These are phyloP conservation scores for Citrullus amarus DNA, from an alignment of 306 rosid species.

Conservation along the genomic window DNA sequence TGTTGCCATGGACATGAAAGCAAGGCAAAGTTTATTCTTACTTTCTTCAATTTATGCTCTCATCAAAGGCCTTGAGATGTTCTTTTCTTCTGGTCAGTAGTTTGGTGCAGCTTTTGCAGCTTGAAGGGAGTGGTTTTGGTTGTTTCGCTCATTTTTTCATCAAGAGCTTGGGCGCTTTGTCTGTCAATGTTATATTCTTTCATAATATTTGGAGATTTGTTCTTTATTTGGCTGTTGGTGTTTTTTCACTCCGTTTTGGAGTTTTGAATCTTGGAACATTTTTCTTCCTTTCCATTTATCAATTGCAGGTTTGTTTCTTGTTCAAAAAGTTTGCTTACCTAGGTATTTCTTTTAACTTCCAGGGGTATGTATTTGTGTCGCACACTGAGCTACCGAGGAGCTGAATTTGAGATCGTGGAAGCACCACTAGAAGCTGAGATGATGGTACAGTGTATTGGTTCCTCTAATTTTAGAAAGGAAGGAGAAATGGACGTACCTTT, in stretches of 20 bases:
- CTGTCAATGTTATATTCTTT: background rate
- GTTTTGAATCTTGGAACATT: background rate
- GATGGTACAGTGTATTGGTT: constrained; percentile 52
- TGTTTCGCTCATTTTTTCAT: background rate
- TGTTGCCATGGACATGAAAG: constrained; percentile 99
- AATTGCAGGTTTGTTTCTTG: background rate
- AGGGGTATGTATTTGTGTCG: constrained; percentile 99
- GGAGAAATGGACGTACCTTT: no score
- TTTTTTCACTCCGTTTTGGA: background rate
- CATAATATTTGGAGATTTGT: background rate
- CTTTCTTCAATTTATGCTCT: background rate
- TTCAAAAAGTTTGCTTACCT: background rate
- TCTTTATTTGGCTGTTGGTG: background rate
- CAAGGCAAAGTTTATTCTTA: constrained; percentile 44
- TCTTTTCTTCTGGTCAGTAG: background rate
- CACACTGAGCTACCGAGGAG: constrained; percentile 88
- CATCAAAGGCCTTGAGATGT: background rate
- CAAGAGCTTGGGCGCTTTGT: background rate
- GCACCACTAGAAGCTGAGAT: constrained; percentile 82
- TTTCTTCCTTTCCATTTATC: background rate
- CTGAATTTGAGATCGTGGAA: constrained; percentile 82
- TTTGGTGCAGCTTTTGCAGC: background rate
- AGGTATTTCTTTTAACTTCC: constrained; percentile 16
- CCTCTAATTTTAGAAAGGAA: background rate
- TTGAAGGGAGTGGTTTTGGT: background rate